Conservation (phyloP, 2,329 filamentous ascomycete species). For the Fusarium mangiferae region DNA sequence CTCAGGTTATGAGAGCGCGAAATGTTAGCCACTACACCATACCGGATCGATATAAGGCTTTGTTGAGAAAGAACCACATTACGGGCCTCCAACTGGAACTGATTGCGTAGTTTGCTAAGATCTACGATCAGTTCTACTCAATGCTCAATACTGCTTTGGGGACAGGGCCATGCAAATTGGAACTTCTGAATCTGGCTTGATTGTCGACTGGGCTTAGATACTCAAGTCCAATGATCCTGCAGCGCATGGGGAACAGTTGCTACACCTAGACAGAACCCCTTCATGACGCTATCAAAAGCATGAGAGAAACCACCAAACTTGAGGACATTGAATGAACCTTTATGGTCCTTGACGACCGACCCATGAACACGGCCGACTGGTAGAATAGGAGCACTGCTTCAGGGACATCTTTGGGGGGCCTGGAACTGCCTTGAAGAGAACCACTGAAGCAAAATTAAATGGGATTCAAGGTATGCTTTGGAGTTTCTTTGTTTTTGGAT, state of each 20-base stretch:
- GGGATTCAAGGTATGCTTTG: not conserved
- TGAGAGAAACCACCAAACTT: not conserved
- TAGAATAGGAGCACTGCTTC: not conserved
- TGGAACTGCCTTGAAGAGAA: not conserved
- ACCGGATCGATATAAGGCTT: constrained; percentile 34
- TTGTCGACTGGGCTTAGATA: not conserved
- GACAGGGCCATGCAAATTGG: not conserved
- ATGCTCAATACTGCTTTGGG: not conserved
- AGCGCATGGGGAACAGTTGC: not conserved
- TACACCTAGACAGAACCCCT: not conserved
- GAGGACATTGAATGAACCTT: not conserved
- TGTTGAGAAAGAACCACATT: not conserved
- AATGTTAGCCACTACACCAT: constrained; percentile 51
- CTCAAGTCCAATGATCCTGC: not conserved
- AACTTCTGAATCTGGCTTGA: not conserved
- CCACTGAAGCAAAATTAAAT: not conserved
- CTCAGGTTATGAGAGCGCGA: constrained; percentile 42
- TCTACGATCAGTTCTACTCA: not conserved
- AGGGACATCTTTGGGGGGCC: not conserved
- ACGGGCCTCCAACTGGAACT: not conserved
- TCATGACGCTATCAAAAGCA: not conserved
- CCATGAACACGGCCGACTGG: not conserved
- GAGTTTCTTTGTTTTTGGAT: not conserved
- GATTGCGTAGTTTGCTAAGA: not conserved
- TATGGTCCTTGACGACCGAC: not conserved